phyloP scores from a whole-genome alignment of 139 green algal genomes.

The Tetraselmis striata region DNA sequence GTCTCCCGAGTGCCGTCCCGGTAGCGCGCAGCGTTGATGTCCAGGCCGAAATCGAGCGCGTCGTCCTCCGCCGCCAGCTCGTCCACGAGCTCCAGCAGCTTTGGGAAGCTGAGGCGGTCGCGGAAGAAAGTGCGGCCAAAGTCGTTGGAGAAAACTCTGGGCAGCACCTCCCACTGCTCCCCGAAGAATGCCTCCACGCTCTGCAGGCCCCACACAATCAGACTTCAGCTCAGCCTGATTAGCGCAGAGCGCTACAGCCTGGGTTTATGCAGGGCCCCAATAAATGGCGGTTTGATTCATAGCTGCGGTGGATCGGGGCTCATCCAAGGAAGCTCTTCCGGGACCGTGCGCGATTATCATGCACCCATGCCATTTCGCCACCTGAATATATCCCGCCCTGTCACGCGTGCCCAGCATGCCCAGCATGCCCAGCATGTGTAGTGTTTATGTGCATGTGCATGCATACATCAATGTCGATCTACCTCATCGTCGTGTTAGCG shows the following conservation, averaged over 20 bases:
- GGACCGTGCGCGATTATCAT: background rate
- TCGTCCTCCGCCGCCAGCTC: background rate
- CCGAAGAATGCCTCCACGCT: background rate
- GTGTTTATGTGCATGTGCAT: no score
- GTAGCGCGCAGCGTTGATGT: conserved; percentile 54
- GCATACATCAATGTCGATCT: no score
- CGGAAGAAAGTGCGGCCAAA: background rate
- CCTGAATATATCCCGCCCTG: no score
- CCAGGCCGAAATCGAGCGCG: conserved; percentile 41
- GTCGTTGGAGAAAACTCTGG: background rate
- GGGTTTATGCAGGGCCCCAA: no score
- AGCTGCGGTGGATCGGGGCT: background rate
- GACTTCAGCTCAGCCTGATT: background rate
- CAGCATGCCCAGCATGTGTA: no score
- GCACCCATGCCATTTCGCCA: background rate
- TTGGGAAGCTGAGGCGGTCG: background rate
- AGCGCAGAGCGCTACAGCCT: no score
- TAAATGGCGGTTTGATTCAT: no score
- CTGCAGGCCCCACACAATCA: background rate
- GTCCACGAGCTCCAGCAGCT: background rate
- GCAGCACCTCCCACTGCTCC: background rate
- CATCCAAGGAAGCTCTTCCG: background rate
- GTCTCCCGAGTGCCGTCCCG: conserved; percentile 39
- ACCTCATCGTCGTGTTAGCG: no score
- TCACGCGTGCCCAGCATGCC: no score